Evolutionary conservation across 768 basidiomycete genomes (phyloP), one percentile per base, ranked within the genome.

Genomic region (Trametes sanguinea): DNA sequence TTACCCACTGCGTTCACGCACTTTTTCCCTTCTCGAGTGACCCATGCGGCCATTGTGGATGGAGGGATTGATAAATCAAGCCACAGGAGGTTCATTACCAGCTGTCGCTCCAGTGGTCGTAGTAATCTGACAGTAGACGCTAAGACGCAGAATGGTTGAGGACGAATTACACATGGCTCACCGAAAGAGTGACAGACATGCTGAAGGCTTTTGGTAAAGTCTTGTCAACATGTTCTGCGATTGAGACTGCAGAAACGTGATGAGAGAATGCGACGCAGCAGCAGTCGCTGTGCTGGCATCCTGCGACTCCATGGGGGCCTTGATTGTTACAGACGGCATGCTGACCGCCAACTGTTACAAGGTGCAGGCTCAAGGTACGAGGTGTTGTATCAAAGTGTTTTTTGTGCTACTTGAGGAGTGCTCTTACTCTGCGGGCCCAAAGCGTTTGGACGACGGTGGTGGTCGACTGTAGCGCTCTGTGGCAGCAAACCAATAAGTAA

Each of bases 131-230:
- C 16, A 46, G 13, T 30, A 9, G 4, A 11, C 10, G 51, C 51
- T 22, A 61, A 44, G 27, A 35, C 9, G 2, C 42, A 33, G 27
- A 7, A 14, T 11, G 10, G 6, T 13, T 46, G 51, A 22, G 22
- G 3, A 13, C 30, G 8, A 37, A 27, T 16, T 27, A 17, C 42
- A 45, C n/a, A 51, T 46, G 51, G 72, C 79, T 65, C 63, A 92
- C 90, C 94, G 85, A 75, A 94, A 94, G 74, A 97, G 87, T 29
- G 92, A 88, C 54, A 97, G 83, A 75, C 94, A 94, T 77, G 90
- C 89, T 2, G 93, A 94, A 8, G 95, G 93, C 16, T 85, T 82
- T 69, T 89, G 85, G 71, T 95, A 97, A 52, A 97, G 78, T 29
- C 93, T 83, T 17, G 84, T 86, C 53, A 95, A 74, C 10, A 88